Conservation (phyloP, 2,329 filamentous ascomycete genomes). For the Penicillium sp. region DNA sequence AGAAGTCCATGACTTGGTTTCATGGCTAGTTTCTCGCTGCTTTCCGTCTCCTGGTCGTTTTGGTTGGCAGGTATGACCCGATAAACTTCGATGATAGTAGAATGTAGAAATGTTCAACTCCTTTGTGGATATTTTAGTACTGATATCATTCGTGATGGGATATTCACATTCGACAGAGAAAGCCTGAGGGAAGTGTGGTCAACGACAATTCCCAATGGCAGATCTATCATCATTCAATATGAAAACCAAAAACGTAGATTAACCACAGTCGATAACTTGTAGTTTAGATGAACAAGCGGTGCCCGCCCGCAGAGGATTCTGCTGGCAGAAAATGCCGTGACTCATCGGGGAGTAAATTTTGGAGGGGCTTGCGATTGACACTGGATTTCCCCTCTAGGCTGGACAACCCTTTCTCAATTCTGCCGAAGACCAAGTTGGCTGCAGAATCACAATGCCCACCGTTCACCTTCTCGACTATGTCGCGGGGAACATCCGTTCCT, state of each 20-base stretch:
- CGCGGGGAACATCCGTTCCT: constrained; percentile 88
- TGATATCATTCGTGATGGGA: not conserved
- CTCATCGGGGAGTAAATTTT: constrained; percentile 20
- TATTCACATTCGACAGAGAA: not conserved
- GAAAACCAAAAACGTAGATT: not conserved
- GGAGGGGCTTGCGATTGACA: constrained; percentile 15
- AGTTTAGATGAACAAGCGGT: not conserved
- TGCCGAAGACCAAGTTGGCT: constrained; percentile 3
- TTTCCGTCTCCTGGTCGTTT: not conserved
- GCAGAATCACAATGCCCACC: constrained; percentile 38
- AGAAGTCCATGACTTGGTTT: not conserved
- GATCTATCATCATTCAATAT: not conserved
- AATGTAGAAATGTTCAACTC: not conserved
- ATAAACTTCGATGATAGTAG: not conserved
- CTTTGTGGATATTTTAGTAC: not conserved
- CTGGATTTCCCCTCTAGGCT: constrained; percentile 4
- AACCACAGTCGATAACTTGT: not conserved
- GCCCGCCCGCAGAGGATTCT: constrained; percentile 9
- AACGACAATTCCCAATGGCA: not conserved
- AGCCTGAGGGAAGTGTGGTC: not conserved
- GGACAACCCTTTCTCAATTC: not conserved
- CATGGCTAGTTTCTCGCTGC: not conserved
- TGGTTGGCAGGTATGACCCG: not conserved
- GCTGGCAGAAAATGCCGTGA: constrained; percentile 24
- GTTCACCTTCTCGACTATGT: constrained; percentile 70